Conservation (phyloP, 1,139 yeast genomes). For the Lodderomyces oxycetoniae region DNA sequence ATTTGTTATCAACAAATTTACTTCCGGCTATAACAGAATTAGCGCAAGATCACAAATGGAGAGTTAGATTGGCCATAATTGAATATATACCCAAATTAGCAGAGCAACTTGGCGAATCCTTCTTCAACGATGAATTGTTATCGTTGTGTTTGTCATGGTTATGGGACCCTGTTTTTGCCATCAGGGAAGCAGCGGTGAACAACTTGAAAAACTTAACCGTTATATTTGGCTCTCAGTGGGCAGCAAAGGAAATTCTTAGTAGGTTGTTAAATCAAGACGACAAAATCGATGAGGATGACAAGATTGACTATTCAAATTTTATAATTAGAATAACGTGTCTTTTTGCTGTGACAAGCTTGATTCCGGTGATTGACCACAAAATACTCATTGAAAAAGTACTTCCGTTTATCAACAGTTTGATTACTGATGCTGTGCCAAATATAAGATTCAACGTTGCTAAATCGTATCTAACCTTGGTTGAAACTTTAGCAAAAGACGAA, state of each 20-base stretch:
- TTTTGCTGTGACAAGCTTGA: slow-evolving; percentile 76
- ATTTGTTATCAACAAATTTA: slow-evolving; percentile 75
- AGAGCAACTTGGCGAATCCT: slow-evolving; percentile 89
- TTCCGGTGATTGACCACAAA: slow-evolving; percentile 58
- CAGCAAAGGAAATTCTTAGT: slow-evolving; percentile 74
- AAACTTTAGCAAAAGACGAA: slow-evolving; percentile 31
- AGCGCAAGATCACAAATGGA: slow-evolving; percentile 96
- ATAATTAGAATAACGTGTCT: slow-evolving; percentile 89
- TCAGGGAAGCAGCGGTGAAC: slow-evolving; percentile 91
- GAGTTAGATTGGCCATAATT: slow-evolving; percentile 94
- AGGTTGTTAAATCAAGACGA: slow-evolving; percentile 48
- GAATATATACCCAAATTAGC: slow-evolving; percentile 95
- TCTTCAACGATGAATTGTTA: slow-evolving; percentile 88
- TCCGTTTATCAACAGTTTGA: slow-evolving; percentile 72
- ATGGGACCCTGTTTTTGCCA: slow-evolving; percentile 96
- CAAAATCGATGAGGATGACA: slow-evolving; percentile 27
- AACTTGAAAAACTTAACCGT: slow-evolving; percentile 76
- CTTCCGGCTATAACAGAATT: slow-evolving; percentile 95
- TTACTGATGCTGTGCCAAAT: slow-evolving; percentile 84
- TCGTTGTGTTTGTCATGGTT: slow-evolving; percentile 93
- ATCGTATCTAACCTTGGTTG: slow-evolving; percentile 60
- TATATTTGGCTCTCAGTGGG: slow-evolving; percentile 94
- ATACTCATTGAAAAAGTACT: slow-evolving; percentile 62
- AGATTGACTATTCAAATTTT: slow-evolving; percentile 59
- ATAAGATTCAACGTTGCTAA: slow-evolving; percentile 94